These are phyloP conservation scores for Alternaria sp. DNA, from an alignment of 2,329 filamentous ascomycete species.

Conservation along the genomic window DNA sequence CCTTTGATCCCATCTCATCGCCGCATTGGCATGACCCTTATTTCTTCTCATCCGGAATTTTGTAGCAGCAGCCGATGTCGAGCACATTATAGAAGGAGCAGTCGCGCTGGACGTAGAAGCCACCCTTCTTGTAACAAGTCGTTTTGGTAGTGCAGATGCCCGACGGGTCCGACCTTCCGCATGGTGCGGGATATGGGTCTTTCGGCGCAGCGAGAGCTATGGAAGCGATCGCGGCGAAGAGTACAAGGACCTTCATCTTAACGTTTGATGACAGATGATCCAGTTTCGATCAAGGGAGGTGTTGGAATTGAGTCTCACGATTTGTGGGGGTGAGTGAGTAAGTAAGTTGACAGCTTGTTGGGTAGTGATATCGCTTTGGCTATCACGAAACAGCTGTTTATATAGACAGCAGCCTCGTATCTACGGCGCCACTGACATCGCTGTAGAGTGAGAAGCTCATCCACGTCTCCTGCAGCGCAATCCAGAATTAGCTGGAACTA, in stretches of 20 bases:
- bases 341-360: not conserved
- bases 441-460: not conserved
- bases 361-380: not conserved
- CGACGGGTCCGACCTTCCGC: constrained; percentile 34
- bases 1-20: not conserved
- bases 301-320: not conserved
- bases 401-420: constrained; percentile 12
- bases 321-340: not conserved
- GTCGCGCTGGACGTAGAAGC: constrained; percentile 40
- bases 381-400: constrained; percentile 7
- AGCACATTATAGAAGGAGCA: constrained; percentile 39
- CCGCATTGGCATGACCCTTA: not conserved
- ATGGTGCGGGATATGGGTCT: constrained; percentile 38
- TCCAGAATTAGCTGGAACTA: constrained; percentile 8
- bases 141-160: constrained; percentile 36
- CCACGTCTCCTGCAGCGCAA: not conserved
- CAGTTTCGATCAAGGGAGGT: not conserved
- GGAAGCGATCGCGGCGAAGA: constrained; percentile 22
- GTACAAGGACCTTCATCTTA: constrained; percentile 19
- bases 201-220: constrained; percentile 25
- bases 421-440: constrained; percentile 14
- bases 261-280: not conserved
- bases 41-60: constrained; percentile 28
- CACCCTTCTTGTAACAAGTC: constrained; percentile 31
- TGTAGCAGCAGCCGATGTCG: constrained; percentile 40